These are phyloP conservation scores for Naganishia kalamii DNA, from an alignment of 768 basidiomycete species.

Conservation along the genomic window DNA sequence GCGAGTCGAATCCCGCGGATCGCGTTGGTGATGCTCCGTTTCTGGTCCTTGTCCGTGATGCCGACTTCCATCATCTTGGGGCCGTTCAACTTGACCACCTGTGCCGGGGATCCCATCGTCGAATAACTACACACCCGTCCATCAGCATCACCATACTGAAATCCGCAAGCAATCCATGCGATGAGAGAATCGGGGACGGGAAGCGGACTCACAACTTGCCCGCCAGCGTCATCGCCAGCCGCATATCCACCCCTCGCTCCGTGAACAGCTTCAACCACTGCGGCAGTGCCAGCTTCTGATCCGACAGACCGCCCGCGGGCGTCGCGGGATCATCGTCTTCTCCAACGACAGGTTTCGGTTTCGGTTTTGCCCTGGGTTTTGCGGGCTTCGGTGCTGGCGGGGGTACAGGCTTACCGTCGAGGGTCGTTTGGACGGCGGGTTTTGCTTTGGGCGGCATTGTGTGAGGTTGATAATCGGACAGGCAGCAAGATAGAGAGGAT, in stretches of 20 bases:
- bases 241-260: constrained; percentile 41
- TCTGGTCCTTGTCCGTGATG: constrained; percentile 39
- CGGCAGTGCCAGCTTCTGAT: constrained; percentile 32
- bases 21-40: constrained; percentile 35
- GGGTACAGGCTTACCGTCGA: neutral
- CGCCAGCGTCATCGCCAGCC: constrained; percentile 42
- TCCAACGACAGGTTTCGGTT: neutral
- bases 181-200: neutral
- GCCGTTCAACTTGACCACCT: constrained; percentile 15
- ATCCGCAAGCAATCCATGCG: neutral
- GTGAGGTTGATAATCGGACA: neutral
- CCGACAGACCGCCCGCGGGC: neutral
- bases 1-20: constrained; percentile 32
- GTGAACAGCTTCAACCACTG: constrained; percentile 42
- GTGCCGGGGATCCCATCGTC: neutral
- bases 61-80: constrained; percentile 17
- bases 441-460: constrained; percentile 13
- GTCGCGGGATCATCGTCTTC: neutral
- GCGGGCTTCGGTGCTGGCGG: neutral
- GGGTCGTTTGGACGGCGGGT: neutral
- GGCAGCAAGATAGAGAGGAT: too few relatives aligned
- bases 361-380: neutral
- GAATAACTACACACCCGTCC: constrained; percentile 4
- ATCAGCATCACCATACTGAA: neutral
- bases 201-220: constrained; percentile 38